Base-by-base conservation (phyloP, 2,329 filamentous ascomycete species). In the Penicillium sp. region DNA sequence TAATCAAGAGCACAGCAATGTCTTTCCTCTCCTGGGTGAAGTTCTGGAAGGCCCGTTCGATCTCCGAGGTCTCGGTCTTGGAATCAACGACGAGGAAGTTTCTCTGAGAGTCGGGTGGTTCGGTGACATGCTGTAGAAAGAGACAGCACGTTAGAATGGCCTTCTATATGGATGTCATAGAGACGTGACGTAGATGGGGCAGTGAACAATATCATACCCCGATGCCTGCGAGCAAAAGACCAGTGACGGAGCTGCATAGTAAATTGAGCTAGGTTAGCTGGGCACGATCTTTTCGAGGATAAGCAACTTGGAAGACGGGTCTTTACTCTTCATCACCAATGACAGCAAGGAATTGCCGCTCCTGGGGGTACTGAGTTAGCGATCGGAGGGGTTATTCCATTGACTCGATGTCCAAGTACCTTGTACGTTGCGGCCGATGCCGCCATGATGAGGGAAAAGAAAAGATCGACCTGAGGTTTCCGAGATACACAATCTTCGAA, bases 21-120 rank as follows among this genome's bases (percentile, higher is more conserved):
- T 99, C 94, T 77, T 97, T 97, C 73, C 94, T 84, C 76, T 94
- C 85, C 56, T 86, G 86, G 9, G 92, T 96, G 77, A 97, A 97
- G 65, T 84, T 84, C 64, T 95, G 89, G 74, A 99, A 99, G 10
- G 93, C 89, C 37, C 87, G 85, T 77, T 97, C 94, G 71, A 99
- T 97, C 57, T 89, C 82, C 3, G 89, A 81, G 53, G 84, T 94
- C 66, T 97, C 92, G 38, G 93, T 99, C 83, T 97, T 97, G 73
- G 78, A 81, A 77, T 99, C 93, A 61, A 99, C 94, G 56, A 99
- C 91, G 10, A 99, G 86, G 80, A 97, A 99, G 83, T 99, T 99
- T 82, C 96, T 96, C 74, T 97, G 89, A 40, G 90, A 85, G 73
- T 96, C 91, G 45, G 93, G 91, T 7, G 91, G 89, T 54, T 89